A percentile compares a stretch with the other conserved stretches of the same genome.
These are phyloP conservation scores for Aegilops longissima DNA, from an alignment of 176 grass and related monocot species.

Conservation along the genomic window DNA sequence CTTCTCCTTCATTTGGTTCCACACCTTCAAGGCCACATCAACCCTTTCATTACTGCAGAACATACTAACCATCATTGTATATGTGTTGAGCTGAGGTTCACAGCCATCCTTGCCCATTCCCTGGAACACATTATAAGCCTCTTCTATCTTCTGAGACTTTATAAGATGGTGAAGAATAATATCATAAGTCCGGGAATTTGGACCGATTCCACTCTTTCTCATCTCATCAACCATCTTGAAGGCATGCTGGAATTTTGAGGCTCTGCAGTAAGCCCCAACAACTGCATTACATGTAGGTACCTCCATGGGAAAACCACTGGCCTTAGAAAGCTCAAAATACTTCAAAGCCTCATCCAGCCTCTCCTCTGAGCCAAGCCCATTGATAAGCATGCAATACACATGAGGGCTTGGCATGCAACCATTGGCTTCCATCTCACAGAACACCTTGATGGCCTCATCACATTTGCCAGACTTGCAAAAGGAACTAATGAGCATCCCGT, in stretches of 20 bases:
- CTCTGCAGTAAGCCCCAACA: conserved; percentile 61
- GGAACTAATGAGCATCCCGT: conserved; percentile 50
- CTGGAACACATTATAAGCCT: conserved; percentile 52
- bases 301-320: conserved; percentile 56
- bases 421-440: conserved; percentile 50
- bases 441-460: conserved; percentile 72
- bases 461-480: conserved; percentile 60
- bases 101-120: conserved; percentile 47
- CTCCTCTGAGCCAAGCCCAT: conserved; percentile 51
- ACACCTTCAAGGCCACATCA: conserved; percentile 78
- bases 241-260: conserved; percentile 58
- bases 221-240: conserved; percentile 68
- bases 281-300: conserved; percentile 73
- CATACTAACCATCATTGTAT: conserved; percentile 72
- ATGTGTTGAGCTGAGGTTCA: conserved; percentile 66
- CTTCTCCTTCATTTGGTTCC: conserved; percentile 68
- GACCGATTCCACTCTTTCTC: conserved; percentile 54
- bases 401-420: conserved; percentile 69
- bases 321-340: conserved; percentile 65
- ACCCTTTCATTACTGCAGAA: conserved; percentile 59
- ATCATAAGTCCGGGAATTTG: conserved; percentile 60
- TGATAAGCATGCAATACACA: conserved; percentile 75
- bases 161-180: conserved; percentile 66
- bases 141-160: conserved; percentile 49
- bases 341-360: conserved; percentile 67